phyloP scores from a whole-genome alignment of 371 early-diverging fungal genomes.

The Coemansia sp. region DNA sequence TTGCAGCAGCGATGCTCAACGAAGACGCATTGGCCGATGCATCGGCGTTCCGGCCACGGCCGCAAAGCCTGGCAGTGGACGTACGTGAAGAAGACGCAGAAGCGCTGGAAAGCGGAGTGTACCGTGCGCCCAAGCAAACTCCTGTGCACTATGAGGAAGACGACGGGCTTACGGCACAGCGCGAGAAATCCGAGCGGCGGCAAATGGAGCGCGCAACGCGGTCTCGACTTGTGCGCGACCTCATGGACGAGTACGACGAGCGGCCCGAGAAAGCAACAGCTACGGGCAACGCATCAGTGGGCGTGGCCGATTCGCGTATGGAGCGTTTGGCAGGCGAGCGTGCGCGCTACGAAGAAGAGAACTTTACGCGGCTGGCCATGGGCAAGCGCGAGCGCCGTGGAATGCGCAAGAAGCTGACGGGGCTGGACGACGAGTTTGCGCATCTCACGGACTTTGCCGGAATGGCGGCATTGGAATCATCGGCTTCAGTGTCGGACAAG shows the following conservation, averaged over 20 bases:
- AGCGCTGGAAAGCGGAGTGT: slow-evolving; percentile 55
- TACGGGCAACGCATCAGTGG: slow-evolving; percentile 56
- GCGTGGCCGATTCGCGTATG: slow-evolving; percentile 22
- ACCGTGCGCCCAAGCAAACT: slow-evolving; percentile 84
- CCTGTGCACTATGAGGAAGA: slow-evolving; percentile 87
- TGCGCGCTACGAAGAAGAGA: slow-evolving; percentile 84
- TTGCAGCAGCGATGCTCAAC: slow-evolving; percentile 40
- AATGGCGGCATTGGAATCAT: slow-evolving; percentile 50
- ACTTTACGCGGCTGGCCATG: slow-evolving; percentile 77
- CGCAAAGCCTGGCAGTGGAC: slow-evolving; percentile 60
- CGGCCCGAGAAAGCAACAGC: slow-evolving; percentile 82
- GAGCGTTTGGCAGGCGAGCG: slow-evolving; percentile 59
- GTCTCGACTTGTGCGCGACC: slow-evolving; percentile 85
- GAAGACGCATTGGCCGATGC: slow-evolving; percentile 63
- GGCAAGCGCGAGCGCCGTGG: slow-evolving; percentile 76
- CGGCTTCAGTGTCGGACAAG: slow-evolving; percentile 6
- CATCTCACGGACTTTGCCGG: slow-evolving; percentile 74
- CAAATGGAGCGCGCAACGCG: slow-evolving; percentile 71
- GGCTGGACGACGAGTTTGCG: slow-evolving; percentile 85
- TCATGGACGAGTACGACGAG: slow-evolving; percentile 81
- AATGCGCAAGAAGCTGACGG: slow-evolving; percentile 60
- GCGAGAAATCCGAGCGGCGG: slow-evolving; percentile 65
- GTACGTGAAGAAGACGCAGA: slow-evolving; percentile 55
- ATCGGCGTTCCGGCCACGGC: slow-evolving; percentile 86
- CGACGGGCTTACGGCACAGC: slow-evolving; percentile 48